Evolutionary conservation across 768 basidiomycete genomes (phyloP).

Genomic region (Naganishia vaughanmartiniae): DNA sequence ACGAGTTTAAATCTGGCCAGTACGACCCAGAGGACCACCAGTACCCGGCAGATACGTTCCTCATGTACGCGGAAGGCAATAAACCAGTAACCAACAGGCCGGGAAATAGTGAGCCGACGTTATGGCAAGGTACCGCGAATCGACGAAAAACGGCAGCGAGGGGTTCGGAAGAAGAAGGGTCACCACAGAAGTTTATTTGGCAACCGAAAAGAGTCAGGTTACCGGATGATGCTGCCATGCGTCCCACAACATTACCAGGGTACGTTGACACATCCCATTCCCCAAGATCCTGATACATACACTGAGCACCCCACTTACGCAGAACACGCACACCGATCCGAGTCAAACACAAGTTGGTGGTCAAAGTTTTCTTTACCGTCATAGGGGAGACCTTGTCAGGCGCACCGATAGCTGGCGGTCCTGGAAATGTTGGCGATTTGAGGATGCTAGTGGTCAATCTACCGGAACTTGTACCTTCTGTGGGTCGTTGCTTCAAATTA

Average conservation of each 20-base stretch:
- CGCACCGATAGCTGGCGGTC: background rate
- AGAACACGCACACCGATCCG: constrained; percentile 23
- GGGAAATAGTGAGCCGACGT: background rate
- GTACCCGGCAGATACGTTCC: constrained; percentile 6
- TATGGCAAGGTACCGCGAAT: constrained; percentile 17
- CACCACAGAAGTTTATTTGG: constrained; percentile 6
- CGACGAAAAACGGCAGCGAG: background rate
- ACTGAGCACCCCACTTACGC: background rate
- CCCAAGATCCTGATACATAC: background rate
- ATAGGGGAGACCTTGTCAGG: constrained; percentile 12
- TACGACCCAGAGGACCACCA: constrained; percentile 22
- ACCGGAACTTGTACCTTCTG: constrained; percentile 12
- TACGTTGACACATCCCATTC: background rate
- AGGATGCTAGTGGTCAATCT: constrained; percentile 19
- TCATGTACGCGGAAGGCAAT: constrained; percentile 5
- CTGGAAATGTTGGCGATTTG: constrained; percentile 5
- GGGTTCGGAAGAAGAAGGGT: background rate
- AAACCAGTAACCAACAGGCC: constrained; percentile 11
- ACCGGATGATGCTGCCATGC: constrained; percentile 24
- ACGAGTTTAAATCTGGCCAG: constrained; percentile 10
- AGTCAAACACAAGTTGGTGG: constrained; percentile 16
- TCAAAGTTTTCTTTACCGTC: constrained; percentile 22
- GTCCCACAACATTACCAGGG: constrained; percentile 20
- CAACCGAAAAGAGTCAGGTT: background rate
- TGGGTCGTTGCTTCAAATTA: background rate